phyloP scores from a whole-genome alignment of 2,329 filamentous ascomycete species.

The Venturia asperata region DNA sequence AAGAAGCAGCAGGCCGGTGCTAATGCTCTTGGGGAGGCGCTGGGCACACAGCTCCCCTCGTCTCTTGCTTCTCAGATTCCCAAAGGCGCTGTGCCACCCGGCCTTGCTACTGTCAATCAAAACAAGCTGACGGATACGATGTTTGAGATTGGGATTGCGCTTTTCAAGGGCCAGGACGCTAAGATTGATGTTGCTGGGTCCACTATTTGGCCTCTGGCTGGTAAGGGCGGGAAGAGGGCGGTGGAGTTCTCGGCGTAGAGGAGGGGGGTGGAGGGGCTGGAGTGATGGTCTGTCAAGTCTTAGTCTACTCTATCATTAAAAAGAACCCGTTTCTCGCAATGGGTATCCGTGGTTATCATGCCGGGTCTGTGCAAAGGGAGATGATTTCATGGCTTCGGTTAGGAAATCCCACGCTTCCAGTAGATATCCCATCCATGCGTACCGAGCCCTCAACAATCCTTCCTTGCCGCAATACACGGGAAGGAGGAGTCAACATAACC shows the following conservation, averaged over 20 bases:
- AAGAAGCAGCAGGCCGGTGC: neutral
- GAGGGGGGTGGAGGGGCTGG: neutral
- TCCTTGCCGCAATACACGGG: no score
- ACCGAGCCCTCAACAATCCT: no score
- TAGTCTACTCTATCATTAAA: no score
- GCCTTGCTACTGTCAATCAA: neutral
- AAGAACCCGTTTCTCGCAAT: no score
- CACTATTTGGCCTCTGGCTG: neutral
- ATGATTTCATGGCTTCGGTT: no score
- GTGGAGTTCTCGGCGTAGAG: neutral
- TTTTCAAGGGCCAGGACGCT: neutral
- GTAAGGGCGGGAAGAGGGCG: neutral
- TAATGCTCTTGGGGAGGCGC: neutral
- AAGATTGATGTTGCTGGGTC: neutral
- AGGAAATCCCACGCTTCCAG: no score
- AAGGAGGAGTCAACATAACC: no score
- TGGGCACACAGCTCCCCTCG: neutral
- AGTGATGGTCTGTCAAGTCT: neutral
- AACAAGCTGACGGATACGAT: neutral
- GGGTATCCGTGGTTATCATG: no score
- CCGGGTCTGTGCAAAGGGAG: no score
- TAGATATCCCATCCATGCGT: no score
- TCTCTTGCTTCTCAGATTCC: neutral
- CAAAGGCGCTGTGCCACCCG: neutral
- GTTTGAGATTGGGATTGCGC: neutral